Evolutionary conservation across 23 red algal genomes (phyloP).

Genomic region (Gracilaria domingensis): DNA sequence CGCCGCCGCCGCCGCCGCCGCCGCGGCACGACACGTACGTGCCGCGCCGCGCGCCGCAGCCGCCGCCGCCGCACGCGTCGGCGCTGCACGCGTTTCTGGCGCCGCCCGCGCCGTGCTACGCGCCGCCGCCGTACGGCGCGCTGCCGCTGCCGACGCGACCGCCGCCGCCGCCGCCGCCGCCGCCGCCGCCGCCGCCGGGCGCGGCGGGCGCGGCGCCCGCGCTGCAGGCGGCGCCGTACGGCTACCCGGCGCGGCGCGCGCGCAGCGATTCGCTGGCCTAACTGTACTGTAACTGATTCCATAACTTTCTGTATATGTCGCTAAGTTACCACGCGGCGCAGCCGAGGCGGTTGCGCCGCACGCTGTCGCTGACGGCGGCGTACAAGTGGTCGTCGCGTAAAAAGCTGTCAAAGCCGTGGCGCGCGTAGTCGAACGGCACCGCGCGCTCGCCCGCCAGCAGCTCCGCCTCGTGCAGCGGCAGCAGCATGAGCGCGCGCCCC

Average conservation of each 20-base stretch:
- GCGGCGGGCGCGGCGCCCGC: no score
- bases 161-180: not conserved
- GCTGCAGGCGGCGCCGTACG: not conserved
- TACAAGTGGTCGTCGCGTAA: constrained; percentile 23
- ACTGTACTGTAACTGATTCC: not conserved
- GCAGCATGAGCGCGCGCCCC: constrained; percentile 41
- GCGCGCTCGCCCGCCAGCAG: not conserved
- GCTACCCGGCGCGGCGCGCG: not conserved
- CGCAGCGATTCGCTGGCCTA: not conserved
- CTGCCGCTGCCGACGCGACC: not conserved
- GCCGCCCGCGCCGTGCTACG: not conserved
- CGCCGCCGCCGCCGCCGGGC: not conserved
- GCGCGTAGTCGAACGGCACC: constrained; percentile 32
- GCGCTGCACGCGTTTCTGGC: not conserved
- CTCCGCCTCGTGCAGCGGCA: constrained; percentile 44
- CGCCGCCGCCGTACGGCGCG: not conserved
- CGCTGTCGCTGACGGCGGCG: not conserved
- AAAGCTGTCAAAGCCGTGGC: constrained; percentile 30
- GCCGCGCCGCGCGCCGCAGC: not conserved
- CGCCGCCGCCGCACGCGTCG: not conserved
- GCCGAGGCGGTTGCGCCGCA: constrained; percentile 34
- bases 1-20: not conserved
- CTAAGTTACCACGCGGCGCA: constrained; percentile 25
- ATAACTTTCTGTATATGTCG: not conserved
- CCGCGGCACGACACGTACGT: constrained; percentile 21